A percentile compares a stretch with the other conserved stretches of the same genome.
phyloP scores from a whole-genome alignment of 179 eudicot genomes.

The Actinidia arguta region DNA sequence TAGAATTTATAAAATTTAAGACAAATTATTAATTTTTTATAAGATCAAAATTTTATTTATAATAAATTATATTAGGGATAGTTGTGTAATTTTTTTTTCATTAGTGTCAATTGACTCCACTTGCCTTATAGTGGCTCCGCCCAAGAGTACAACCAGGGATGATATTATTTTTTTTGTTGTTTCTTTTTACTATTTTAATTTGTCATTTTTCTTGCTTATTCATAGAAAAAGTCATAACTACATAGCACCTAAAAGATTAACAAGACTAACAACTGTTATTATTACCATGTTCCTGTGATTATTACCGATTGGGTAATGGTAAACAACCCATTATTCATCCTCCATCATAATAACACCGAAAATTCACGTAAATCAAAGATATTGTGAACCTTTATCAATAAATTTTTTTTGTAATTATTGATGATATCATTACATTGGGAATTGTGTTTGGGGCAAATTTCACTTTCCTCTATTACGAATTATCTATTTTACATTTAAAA shows the following conservation, averaged over 20 bases:
- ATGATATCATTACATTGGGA: background rate
- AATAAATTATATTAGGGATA: too few species aligned
- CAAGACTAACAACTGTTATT: background rate
- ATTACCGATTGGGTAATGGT: constrained; percentile 15
- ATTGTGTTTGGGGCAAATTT: too few species aligned
- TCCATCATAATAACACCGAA: constrained; percentile 12
- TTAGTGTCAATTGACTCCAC: too few species aligned
- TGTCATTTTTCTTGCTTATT: background rate
- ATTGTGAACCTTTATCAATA: background rate
- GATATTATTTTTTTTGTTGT: background rate
- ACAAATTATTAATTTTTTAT: background rate
- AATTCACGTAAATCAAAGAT: background rate
- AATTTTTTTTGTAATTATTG: background rate
- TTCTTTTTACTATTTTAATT: background rate
- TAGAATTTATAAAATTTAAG: too few species aligned
- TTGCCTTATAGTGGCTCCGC: too few species aligned
- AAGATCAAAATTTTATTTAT: too few species aligned
- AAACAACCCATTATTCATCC: background rate
- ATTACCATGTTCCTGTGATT: background rate
- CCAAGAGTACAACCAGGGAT: too few species aligned
- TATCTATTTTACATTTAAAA: background rate
- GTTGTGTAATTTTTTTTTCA: too few species aligned
- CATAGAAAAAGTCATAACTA: background rate
- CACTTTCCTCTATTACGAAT: background rate
- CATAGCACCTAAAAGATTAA: background rate